Evolutionary conservation across 2,329 filamentous ascomycete genomes (phyloP), one percentile per base, ranked within the genome.

Genomic region (Rhinocladiella similis): DNA sequence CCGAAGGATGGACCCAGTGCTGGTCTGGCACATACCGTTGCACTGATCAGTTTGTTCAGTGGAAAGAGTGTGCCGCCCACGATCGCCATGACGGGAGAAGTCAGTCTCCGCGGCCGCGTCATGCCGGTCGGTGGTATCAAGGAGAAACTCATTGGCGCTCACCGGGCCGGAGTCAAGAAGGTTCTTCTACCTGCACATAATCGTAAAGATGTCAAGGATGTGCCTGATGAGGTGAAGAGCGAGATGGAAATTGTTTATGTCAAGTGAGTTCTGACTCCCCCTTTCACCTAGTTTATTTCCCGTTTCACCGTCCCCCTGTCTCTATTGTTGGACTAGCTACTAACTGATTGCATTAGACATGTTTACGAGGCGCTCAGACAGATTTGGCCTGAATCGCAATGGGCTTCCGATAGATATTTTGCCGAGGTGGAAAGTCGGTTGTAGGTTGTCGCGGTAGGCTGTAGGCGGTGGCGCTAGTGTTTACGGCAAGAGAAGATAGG

Each of bases 41-140:
- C 91, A 2, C 81, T 99, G 59, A 91, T 97, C 68, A 94, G 89
- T 1, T 80, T 99, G 16, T 96, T 99, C 72, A 88, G 85, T 9
- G 89, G 87, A 58, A 91, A 91, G 68, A 79, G 89, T 22, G 92
- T 99, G 3, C 90, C 93, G 39, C 90, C 93, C 0, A 91, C 89
- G 3, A 86, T 99, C 73, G 94, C 94, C 42, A 99, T 99, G 94
- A 99, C 94, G 0, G 85, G 85, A 7, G 85, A 88, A 68, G 76
- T 88, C 60, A 91, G 89, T 54, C 83, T 99, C 22, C 84, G 94
- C 41, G 94, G 94, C 19, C 86, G 91, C 63, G 89, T 99, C 54
- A 90, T 94, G 74, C 91, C 93, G 22, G 94, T 99, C 35, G 94
- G 94, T 51, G 94, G 94, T 16, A 97, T 99, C 77, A 97, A 97